Evolutionary conservation across 179 eudicot genomes (phyloP), one percentile per base, ranked within the genome.

Genomic region (Corrigiola litoralis): DNA sequence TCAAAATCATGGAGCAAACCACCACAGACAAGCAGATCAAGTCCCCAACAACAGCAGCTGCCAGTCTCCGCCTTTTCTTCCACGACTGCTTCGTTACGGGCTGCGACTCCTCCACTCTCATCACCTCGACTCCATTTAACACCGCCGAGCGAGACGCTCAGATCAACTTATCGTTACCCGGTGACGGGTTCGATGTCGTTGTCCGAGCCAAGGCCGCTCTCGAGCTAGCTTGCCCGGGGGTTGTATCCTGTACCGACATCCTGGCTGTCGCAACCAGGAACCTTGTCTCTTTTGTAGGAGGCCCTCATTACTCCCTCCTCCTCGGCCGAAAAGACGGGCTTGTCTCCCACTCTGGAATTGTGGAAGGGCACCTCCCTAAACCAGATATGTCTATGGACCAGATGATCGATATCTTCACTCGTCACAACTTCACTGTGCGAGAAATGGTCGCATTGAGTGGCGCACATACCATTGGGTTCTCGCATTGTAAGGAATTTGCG

Each of bases 381-480:
- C 70, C 72, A 0, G 63, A 68, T 18, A 76, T 67, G 68, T 48
- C 83, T 3, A 14, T 76, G 12, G 67, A 63, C 0, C 23, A 63
- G 5, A 71, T 84, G 49, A 58, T 81, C 47, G 9, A 40, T 1
- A 70, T 67, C 47, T 82, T 82, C 61, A n/a, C 36, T 4, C 1
- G 11, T 0, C 58, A 70, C 53, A 70, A 75, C 0, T 73, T 76
- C 40, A 44, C 65, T 4, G 11, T 66, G 1, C 66, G 44, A 0
- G 85, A 81, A 2, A 75, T 70, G 76, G 83, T 81, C 23, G 83
- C 85, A 1, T 59, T 79, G 1, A 63, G 61, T 5, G 88, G 88
- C 4, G 88, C 81, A 0, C 88, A 84, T 70, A 79, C 85, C 0
- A 74, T 84, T 18, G 88, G 88, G 1, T 84, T 84, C 70, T 68